These are phyloP conservation scores for Xylariaceae sp. DNA, from an alignment of 2,329 filamentous ascomycete species.

Conservation along the genomic window DNA sequence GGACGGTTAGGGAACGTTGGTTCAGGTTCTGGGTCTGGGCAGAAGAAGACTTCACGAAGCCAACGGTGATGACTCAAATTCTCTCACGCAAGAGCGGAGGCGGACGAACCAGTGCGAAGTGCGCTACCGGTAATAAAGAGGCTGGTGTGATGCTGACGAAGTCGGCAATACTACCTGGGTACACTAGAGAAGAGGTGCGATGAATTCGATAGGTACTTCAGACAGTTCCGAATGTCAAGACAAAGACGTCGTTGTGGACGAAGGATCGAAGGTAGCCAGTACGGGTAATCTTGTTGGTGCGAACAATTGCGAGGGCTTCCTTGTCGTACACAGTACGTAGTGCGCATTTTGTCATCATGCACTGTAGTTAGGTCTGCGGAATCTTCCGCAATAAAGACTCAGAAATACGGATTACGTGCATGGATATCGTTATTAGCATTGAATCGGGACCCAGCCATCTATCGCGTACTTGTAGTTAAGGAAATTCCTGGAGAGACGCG, in stretches of 20 bases:
- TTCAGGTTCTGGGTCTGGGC: not conserved
- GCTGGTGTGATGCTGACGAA: not conserved
- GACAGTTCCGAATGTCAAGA: not conserved
- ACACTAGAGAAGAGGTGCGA: not conserved
- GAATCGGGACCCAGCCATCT: too few species aligned
- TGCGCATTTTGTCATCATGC: accelerated
- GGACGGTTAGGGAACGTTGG: not conserved
- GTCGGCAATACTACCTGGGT: not conserved
- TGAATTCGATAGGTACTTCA: not conserved
- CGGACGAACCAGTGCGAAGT: not conserved
- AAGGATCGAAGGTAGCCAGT: not conserved
- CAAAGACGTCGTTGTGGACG: not conserved
- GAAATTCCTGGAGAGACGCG: too few species aligned
- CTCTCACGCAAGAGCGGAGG: not conserved
- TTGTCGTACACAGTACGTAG: too few species aligned
- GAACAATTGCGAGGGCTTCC: too few species aligned
- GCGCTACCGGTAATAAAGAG: not conserved
- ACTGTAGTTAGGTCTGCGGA: too few species aligned
- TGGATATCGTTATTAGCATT: too few species aligned
- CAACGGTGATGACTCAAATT: not conserved
- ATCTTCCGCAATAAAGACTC: too few species aligned
- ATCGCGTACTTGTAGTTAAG: too few species aligned
- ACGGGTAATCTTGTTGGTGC: too few species aligned
- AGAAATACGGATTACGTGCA: too few species aligned
- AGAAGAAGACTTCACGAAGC: not conserved